phyloP scores from a whole-genome alignment of 139 green algal genomes.

The Nannochloris sp. region DNA sequence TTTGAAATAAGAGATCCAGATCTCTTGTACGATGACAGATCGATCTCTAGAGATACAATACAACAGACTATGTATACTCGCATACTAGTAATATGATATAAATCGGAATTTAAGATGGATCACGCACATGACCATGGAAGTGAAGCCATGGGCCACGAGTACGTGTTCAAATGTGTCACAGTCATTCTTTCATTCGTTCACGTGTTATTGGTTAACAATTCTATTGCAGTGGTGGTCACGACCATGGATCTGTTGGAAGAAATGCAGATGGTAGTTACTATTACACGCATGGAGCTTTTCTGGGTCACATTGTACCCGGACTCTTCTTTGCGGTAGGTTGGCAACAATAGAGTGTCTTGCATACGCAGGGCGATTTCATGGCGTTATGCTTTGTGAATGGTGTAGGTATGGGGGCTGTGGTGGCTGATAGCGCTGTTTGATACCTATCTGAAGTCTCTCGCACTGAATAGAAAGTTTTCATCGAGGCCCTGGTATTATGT shows the following conservation, averaged over 20 bases:
- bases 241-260: not conserved
- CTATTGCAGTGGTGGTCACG: not conserved
- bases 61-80: too few species aligned
- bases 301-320: constrained; percentile 39
- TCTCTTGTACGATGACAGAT: too few species aligned
- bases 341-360: too few species aligned
- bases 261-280: constrained; percentile 17
- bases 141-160: not conserved
- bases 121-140: not conserved
- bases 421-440: constrained; percentile 34
- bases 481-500: constrained; percentile 26
- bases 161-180: not conserved
- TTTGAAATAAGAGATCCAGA: too few species aligned
- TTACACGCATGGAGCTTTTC: constrained; percentile 35
- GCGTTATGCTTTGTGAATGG: not conserved
- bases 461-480: constrained; percentile 20
- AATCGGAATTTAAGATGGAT: too few species aligned
- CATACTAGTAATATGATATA: too few species aligned
- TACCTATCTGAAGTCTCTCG: constrained; percentile 12
- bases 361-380: too few species aligned
- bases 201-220: too few species aligned
- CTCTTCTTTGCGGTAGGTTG: constrained; percentile 27
- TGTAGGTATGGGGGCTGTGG: constrained; percentile 38
- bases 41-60: too few species aligned
- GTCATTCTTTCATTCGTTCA: too few species aligned